Conservation (phyloP, 257 asterid genomes). For the Scutellaria baicalensis region DNA sequence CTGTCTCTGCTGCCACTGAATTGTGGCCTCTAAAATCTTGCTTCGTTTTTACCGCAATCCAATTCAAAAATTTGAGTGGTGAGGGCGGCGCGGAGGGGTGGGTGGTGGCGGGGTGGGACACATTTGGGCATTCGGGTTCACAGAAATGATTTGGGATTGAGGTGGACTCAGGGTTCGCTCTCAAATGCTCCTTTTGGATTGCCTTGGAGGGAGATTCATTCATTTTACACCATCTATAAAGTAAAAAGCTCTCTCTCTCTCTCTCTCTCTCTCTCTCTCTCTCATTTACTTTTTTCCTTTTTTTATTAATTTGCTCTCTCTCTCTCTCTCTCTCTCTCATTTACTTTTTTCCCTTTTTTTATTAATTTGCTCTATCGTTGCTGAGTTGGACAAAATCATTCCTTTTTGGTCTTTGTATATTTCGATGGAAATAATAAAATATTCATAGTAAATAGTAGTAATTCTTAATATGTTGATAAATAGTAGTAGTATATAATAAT, state of each 20-base stretch:
- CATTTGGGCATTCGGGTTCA: conserved; percentile 43
- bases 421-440: no score
- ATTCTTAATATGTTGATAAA: no score
- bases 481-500: no score
- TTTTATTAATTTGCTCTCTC: neutral
- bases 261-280: no score
- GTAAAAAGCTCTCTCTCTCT: neutral
- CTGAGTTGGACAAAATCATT: neutral
- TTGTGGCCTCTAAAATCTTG: conserved; percentile 19
- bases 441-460: no score
- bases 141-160: conserved; percentile 30
- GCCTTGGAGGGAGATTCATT: conserved; percentile 18
- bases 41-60: conserved; percentile 19
- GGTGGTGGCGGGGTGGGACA: conserved; percentile 33
- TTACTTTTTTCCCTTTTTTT: no score
- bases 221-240: neutral
- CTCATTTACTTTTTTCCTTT: no score
- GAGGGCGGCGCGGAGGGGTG: conserved; percentile 9
- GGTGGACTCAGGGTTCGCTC: conserved; percentile 30
- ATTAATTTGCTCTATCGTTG: neutral
- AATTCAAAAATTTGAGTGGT: conserved; percentile 23
- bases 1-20: conserved; percentile 16
- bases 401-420: no score
- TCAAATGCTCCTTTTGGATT: conserved; percentile 17
- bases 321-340: no score